A percentile compares a stretch with the other conserved stretches of the same genome.
phyloP scores from a whole-genome alignment of 176 grass and related monocot species.

The Aegilops tauschii region DNA sequence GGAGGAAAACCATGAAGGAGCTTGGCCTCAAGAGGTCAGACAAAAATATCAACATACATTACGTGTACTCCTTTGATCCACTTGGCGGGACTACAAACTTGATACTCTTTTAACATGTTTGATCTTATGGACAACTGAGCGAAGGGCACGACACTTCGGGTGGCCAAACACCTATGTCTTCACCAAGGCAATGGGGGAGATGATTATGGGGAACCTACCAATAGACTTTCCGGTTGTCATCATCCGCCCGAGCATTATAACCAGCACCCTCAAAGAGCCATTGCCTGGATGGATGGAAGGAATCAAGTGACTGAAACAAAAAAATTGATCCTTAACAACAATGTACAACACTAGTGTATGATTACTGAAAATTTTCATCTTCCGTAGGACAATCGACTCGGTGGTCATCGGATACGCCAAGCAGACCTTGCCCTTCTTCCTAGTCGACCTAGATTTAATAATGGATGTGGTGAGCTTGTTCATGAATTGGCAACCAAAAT shows the following conservation, averaged over 20 bases:
- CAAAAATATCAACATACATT: too few species aligned
- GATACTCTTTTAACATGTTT: too few species aligned
- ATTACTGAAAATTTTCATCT: not conserved
- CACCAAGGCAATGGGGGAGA: constrained; percentile 2
- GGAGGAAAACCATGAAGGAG: too few species aligned
- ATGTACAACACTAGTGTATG: not conserved
- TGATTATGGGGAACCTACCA: not conserved
- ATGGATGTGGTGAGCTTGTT: not conserved
- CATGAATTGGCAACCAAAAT: not conserved
- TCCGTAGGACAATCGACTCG: constrained; percentile 44
- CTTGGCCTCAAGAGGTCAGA: too few species aligned
- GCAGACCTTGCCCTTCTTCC: constrained; percentile 27
- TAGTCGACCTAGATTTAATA: not conserved
- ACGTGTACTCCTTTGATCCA: too few species aligned
- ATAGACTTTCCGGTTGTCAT: not conserved
- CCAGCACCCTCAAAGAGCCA: not conserved
- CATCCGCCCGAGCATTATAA: not conserved
- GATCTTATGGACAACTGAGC: too few species aligned
- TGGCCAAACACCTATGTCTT: not conserved
- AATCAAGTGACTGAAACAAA: not conserved
- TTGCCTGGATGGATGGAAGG: not conserved
- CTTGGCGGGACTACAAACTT: too few species aligned
- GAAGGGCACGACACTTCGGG: too few species aligned
- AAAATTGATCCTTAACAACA: not conserved
- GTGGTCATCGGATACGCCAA: constrained; percentile 51